Evolutionary conservation across 495 filamentous ascomycete genomes (phyloP).

Genomic region (Neurospora discreta): DNA sequence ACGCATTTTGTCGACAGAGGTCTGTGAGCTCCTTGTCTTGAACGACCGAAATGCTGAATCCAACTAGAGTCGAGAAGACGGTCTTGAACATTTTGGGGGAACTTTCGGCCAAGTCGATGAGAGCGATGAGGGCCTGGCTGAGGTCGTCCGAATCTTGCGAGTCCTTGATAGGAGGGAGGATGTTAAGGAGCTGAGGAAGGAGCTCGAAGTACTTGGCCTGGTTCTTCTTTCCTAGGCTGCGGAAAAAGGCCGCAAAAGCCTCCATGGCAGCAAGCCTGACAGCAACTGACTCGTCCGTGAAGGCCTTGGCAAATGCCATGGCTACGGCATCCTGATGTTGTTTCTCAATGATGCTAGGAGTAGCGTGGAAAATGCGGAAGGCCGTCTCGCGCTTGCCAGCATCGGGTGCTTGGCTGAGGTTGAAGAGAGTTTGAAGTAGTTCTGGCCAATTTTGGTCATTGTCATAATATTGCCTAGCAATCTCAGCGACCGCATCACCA

Average conservation of each 20-base stretch:
- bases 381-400: constrained; percentile 75
- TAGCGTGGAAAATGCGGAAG: constrained; percentile 89
- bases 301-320: constrained; percentile 75
- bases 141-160: constrained; percentile 79
- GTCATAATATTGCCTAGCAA: constrained; percentile 89
- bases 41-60: constrained; percentile 83
- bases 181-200: constrained; percentile 81
- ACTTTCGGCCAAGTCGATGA: constrained; percentile 88
- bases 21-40: constrained; percentile 91
- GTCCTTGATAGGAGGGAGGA: constrained; percentile 86
- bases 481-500: constrained; percentile 88
- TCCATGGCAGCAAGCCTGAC: constrained; percentile 91
- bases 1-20: constrained; percentile 80
- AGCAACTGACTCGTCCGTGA: constrained; percentile 73
- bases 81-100: constrained; percentile 94
- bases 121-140: constrained; percentile 72
- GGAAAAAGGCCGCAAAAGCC: constrained; percentile 92
- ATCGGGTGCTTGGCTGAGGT: constrained; percentile 74
- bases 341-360: constrained; percentile 91
- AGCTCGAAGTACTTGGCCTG: constrained; percentile 79
- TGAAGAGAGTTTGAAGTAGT: constrained; percentile 73
- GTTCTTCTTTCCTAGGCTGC: constrained; percentile 71
- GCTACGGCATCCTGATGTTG: constrained; percentile 83
- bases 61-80: constrained; percentile 80
- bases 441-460: constrained; percentile 84